These are phyloP conservation scores for Mortierella sp. DNA, from an alignment of 371 early-diverging fungal species.

Conservation along the genomic window DNA sequence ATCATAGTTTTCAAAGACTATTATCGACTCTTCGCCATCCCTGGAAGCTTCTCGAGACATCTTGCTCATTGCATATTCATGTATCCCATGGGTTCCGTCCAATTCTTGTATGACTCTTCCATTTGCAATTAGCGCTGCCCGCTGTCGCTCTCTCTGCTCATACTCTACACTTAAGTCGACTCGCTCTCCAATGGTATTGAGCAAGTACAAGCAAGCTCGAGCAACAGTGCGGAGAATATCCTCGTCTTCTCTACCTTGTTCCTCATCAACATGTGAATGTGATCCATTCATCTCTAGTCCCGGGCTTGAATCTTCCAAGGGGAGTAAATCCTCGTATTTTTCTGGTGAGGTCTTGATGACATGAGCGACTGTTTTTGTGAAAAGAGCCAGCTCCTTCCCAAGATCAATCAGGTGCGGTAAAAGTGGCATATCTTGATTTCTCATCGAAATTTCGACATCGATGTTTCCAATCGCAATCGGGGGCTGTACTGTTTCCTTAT, in stretches of 20 bases:
- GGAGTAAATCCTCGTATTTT: not conserved
- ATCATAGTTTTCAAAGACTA: slow-evolving; percentile 37
- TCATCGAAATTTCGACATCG: slow-evolving; percentile 18
- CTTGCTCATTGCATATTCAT: slow-evolving; percentile 12
- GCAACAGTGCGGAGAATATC: slow-evolving; percentile 30
- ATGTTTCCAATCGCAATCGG: slow-evolving; percentile 22
- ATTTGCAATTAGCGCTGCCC: slow-evolving; percentile 7
- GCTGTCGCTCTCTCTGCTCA: slow-evolving; percentile 28
- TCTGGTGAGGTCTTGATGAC: slow-evolving; percentile 13
- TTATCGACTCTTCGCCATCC: slow-evolving; percentile 41
- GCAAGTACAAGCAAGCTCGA: slow-evolving; percentile 34
- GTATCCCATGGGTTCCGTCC: not conserved
- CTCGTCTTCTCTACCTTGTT: not conserved
- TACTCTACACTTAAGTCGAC: slow-evolving; percentile 37
- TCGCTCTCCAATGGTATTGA: slow-evolving; percentile 33
- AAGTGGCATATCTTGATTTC: slow-evolving; percentile 40
- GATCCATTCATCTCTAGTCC: not conserved
- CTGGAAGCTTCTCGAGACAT: slow-evolving; percentile 35
- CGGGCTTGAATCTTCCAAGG: not conserved
- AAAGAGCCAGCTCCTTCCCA: slow-evolving; percentile 49
- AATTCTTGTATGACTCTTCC: not conserved
- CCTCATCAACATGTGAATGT: not conserved
- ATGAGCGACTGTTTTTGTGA: slow-evolving; percentile 39
- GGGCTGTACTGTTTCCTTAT: slow-evolving; percentile 16
- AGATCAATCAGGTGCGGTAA: slow-evolving; percentile 52